Evolutionary conservation across 345 rosid genomes (phyloP).

Genomic region (Citrus cavaleriei): DNA sequence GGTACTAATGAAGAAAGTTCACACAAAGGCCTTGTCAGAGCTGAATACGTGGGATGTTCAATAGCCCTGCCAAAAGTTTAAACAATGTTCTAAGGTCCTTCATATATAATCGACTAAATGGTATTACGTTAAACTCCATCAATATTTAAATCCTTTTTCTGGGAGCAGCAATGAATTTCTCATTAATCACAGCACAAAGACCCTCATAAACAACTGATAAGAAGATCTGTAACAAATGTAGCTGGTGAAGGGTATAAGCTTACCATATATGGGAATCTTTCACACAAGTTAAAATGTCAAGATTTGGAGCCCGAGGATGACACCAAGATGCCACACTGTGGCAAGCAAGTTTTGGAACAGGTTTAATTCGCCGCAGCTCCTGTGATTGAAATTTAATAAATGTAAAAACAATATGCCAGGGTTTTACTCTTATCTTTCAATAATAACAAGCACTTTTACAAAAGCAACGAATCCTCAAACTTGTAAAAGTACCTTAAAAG

Average conservation of each 20-base stretch:
- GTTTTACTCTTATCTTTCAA: not conserved
- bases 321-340: constrained; percentile 99
- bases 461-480: not conserved
- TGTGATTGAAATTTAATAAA: constrained; percentile 29
- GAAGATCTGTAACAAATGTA: constrained; percentile 11
- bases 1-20: constrained; percentile 93
- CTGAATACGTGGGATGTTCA: constrained; percentile 97
- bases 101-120: not conserved
- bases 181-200: not conserved
- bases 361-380: constrained; percentile 97
- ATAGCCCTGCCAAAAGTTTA: constrained; percentile 69
- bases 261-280: constrained; percentile 99
- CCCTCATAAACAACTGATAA: constrained; percentile 6
- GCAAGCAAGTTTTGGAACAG: constrained; percentile 91
- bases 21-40: constrained; percentile 95
- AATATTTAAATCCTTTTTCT: not conserved
- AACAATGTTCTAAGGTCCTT: constrained; percentile 8
- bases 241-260: constrained; percentile 6
- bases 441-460: constrained; percentile 1
- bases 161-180: not conserved
- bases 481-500: constrained; percentile 71
- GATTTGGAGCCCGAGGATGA: constrained; percentile 99
- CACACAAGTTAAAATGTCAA: constrained; percentile 88
- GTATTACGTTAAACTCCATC: not conserved
- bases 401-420: constrained; percentile 6